Evolutionary conservation across 106 monocot species (phyloP).

Genomic region (Dendrobium nobile): DNA sequence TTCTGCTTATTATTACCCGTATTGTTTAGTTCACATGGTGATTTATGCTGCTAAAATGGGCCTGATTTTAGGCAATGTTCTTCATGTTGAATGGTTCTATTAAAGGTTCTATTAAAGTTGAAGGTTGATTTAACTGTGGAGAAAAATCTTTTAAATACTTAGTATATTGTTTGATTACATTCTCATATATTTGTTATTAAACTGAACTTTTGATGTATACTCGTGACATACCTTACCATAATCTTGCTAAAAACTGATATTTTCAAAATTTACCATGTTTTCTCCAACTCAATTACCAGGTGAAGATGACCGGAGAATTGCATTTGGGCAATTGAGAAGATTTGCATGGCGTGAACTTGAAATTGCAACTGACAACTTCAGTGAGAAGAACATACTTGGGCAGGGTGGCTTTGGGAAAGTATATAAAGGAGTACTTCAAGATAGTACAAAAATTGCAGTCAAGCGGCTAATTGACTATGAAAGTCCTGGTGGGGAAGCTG

Average conservation of each 20-base stretch:
- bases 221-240: neutral
- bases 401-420: conserved; percentile 79
- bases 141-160: neutral
- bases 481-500: conserved; percentile 69
- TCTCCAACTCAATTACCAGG: conserved; percentile 22
- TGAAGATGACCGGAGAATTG: conserved; percentile 67
- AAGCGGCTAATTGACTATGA: conserved; percentile 60
- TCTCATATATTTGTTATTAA: neutral
- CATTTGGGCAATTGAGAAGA: conserved; percentile 75
- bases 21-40: neutral
- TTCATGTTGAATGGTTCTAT: neutral
- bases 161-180: neutral
- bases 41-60: neutral
- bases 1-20: neutral
- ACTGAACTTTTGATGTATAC: neutral
- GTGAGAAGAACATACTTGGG: conserved; percentile 67
- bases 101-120: conserved; percentile 4
- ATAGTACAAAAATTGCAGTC: conserved; percentile 58
- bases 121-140: neutral
- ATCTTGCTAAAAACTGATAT: neutral
- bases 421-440: conserved; percentile 60
- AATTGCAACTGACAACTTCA: conserved; percentile 63
- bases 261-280: neutral
- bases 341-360: conserved; percentile 75
- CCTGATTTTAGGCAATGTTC: neutral